These are phyloP conservation scores for Forsythia suspensa DNA, from an alignment of 257 asterid species.

Conservation along the genomic window DNA sequence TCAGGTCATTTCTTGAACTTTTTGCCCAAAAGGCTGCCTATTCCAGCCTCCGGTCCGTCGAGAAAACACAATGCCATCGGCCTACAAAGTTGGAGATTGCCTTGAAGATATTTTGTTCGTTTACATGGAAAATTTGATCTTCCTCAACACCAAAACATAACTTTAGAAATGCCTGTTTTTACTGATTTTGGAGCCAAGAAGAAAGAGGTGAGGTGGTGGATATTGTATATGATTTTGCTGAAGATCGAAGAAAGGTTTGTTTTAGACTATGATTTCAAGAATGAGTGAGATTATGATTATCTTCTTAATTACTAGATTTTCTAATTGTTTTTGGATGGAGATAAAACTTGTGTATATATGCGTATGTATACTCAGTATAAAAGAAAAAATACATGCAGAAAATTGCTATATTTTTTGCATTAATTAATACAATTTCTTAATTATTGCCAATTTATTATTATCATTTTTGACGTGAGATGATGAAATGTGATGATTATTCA, in stretches of 20 bases:
- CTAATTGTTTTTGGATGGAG: slow-evolving; percentile 1
- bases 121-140: no score
- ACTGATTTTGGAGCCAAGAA: slow-evolving; percentile 2
- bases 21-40: slow-evolving; percentile 60
- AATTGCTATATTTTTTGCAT: background rate
- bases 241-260: background rate
- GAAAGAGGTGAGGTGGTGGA: background rate
- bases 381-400: slow-evolving; percentile 25
- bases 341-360: slow-evolving; percentile 15
- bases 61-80: slow-evolving; percentile 75
- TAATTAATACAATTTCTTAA: background rate
- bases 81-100: slow-evolving; percentile 52
- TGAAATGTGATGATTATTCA: slow-evolving; percentile 19
- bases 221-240: slow-evolving; percentile 7
- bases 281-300: background rate
- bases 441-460: background rate
- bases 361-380: slow-evolving; percentile 14
- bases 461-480: slow-evolving; percentile 2
- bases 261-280: slow-evolving; percentile 3
- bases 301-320: background rate
- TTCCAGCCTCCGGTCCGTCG: slow-evolving; percentile 71
- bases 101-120: slow-evolving; percentile 20
- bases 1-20: slow-evolving; percentile 48
- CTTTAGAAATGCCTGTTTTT: background rate
- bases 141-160: no score